Conservation (phyloP, 83 land plant genomes). For the Thuja plicata region DNA sequence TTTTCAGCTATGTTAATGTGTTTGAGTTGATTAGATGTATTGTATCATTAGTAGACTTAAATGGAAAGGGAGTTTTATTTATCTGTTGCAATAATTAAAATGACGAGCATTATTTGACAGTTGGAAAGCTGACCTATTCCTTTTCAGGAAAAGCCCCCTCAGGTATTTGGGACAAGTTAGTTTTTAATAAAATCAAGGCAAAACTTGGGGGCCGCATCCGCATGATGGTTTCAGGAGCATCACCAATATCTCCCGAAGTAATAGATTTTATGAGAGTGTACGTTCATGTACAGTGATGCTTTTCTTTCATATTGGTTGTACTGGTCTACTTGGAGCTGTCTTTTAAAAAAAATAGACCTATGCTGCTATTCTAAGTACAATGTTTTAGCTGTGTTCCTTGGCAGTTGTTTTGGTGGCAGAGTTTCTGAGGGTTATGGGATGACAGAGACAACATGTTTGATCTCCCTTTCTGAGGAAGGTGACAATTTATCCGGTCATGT, state of each 20-base stretch:
- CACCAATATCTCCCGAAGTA: conserved; percentile 95
- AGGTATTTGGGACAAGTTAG: conserved; percentile 96
- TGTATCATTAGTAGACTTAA: not conserved
- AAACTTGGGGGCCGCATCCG: conserved; percentile 96
- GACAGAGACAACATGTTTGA: conserved; percentile 97
- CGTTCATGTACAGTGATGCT: conserved; percentile 18
- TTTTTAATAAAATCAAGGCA: conserved; percentile 90
- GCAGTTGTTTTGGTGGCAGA: conserved; percentile 92
- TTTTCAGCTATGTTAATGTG: not conserved
- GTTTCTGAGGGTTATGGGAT: conserved; percentile 98
- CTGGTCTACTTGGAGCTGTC: not conserved
- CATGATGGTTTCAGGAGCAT: conserved; percentile 89
- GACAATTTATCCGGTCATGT: conserved; percentile 94
- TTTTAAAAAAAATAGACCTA: not conserved
- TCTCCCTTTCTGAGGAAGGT: conserved; percentile 51
- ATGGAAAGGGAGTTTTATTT: not conserved
- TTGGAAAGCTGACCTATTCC: not conserved
- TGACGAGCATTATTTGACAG: not conserved
- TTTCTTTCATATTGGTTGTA: not conserved
- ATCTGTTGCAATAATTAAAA: not conserved
- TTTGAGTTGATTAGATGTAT: not conserved
- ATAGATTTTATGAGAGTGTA: conserved; percentile 94
- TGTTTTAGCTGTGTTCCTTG: not conserved
- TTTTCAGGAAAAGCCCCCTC: conserved; percentile 82
- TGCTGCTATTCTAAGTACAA: not conserved